Percentiles rank a stretch among this genome's conserved stretches.
These are phyloP conservation scores for Pseudotsuga menziesii DNA, from an alignment of 75 land plant species.

Conservation along the genomic window DNA sequence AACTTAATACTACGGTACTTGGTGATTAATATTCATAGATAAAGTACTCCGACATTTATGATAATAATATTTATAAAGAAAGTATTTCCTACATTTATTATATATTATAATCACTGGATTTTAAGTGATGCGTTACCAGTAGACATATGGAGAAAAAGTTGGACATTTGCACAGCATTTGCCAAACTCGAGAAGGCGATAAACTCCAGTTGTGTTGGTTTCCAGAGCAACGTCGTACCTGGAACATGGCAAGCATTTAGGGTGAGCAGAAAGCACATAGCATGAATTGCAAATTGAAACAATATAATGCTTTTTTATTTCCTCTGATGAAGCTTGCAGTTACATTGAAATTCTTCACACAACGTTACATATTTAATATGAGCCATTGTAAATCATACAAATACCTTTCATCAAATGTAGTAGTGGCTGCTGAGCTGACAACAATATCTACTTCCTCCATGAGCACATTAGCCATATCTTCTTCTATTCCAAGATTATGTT, in stretches of 20 bases:
- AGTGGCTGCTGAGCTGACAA: slow-evolving; percentile 85
- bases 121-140: slow-evolving; percentile 57
- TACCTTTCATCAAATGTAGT: slow-evolving; percentile 95
- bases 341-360: neutral
- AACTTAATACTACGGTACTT: no score
- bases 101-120: no score
- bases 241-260: neutral
- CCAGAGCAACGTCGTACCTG: slow-evolving; percentile 81
- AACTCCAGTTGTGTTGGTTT: slow-evolving; percentile 84
- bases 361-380: neutral
- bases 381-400: neutral
- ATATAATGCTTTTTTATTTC: no score
- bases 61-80: no score
- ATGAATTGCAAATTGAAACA: neutral
- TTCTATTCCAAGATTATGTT: slow-evolving; percentile 53
- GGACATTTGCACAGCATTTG: slow-evolving; percentile 51
- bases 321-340: neutral
- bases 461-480: slow-evolving; percentile 27
- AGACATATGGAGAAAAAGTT: slow-evolving; percentile 81
- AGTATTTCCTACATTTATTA: no score
- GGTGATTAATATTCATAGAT: no score
- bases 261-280: neutral
- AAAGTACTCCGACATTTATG: no score
- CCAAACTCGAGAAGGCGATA: slow-evolving; percentile 57
- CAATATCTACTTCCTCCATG: slow-evolving; percentile 56